A percentile compares a stretch with the other conserved stretches of the same genome.
Evolutionary conservation across 2,329 filamentous ascomycete genomes (phyloP).

Genomic region (Xenosphaeropsis pyriputrescens): DNA sequence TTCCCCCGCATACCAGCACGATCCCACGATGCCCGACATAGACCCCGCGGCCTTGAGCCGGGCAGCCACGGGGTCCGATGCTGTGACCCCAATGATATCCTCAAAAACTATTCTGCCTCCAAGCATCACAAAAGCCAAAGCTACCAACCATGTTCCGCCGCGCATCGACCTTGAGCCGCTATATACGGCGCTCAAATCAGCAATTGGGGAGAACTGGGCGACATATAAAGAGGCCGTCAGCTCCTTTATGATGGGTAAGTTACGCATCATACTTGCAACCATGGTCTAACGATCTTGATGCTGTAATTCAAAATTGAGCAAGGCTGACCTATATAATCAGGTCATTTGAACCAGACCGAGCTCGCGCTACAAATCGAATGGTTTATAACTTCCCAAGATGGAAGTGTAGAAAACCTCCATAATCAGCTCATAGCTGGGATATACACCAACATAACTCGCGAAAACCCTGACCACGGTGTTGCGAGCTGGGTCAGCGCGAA

Average conservation of each 20-base stretch:
- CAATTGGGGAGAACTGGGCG: slow-evolving; percentile 49
- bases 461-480: slow-evolving; percentile 52
- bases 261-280: background rate
- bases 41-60: slow-evolving; percentile 55
- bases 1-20: slow-evolving; percentile 1
- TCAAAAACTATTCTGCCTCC: slow-evolving; percentile 42
- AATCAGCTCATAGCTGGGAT: slow-evolving; percentile 54
- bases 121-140: slow-evolving; percentile 28
- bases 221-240: slow-evolving; percentile 48
- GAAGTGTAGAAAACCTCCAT: slow-evolving; percentile 48
- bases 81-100: slow-evolving; percentile 33
- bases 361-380: slow-evolving; percentile 43
- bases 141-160: slow-evolving; percentile 47
- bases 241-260: slow-evolving; percentile 46
- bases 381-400: slow-evolving; percentile 34
- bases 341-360: slow-evolving; percentile 47
- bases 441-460: slow-evolving; percentile 53
- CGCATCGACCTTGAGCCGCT: slow-evolving; percentile 54
- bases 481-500: slow-evolving; percentile 60
- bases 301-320: too few species aligned
- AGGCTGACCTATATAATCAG: slow-evolving; percentile 19
- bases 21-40: slow-evolving; percentile 46
- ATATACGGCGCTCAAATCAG: slow-evolving; percentile 44
- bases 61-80: slow-evolving; percentile 2
- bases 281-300: too few species aligned